Evolutionary conservation across 2,329 filamentous ascomycete genomes (phyloP), one percentile per base, ranked within the genome.

Genomic region (Exserohilum rostratum): DNA sequence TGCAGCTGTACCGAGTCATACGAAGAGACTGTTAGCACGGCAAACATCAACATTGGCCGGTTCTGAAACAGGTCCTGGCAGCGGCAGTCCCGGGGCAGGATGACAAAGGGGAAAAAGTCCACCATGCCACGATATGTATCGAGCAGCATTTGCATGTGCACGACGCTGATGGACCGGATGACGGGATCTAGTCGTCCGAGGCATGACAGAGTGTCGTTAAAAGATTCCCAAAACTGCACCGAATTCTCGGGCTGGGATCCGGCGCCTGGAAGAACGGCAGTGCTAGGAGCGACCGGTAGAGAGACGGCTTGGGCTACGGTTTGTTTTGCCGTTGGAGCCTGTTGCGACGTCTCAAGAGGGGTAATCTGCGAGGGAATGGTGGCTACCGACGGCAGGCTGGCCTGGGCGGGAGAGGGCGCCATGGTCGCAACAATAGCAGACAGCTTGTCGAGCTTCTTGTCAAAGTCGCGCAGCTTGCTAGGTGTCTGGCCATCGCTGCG

Each of bases 81-180:
- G 39, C 65, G 64, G 27, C 34, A 52, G 2, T 72, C 69, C 7
- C 67, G 67, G 6, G 71, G 66, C 15, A 73, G 30, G 12, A 63
- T 45, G 2, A 74, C 69, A 60, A 74, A 74, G 13, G 71, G 71
- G 33, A 74, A 74, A 47, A 64, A 73, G 45, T 72, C 68, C 29
- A 61, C 61, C 70, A 74, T 73, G 25, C 48, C 60, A 47, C 64
- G 59, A 45, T 72, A 74, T 18, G 49, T 68, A 13, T 73, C 67
- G n/a, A 73, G 50, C 38, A 71, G 49, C 57, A 67, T 57, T 35
- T 73, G 65, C 69, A 74, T 74, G 31, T 73, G 71, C 33, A 66
- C 58, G n/a, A 69, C 55, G 48, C 67, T 71, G 55, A 74, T 73
- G 7, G 68, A 70, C 27, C 69, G 65, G 38, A 73, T 67, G 11